A percentile compares a stretch with the other conserved stretches of the same genome.
These are phyloP conservation scores for Delonix regia DNA, from an alignment of 306 rosid genomes.

Conservation along the genomic window DNA sequence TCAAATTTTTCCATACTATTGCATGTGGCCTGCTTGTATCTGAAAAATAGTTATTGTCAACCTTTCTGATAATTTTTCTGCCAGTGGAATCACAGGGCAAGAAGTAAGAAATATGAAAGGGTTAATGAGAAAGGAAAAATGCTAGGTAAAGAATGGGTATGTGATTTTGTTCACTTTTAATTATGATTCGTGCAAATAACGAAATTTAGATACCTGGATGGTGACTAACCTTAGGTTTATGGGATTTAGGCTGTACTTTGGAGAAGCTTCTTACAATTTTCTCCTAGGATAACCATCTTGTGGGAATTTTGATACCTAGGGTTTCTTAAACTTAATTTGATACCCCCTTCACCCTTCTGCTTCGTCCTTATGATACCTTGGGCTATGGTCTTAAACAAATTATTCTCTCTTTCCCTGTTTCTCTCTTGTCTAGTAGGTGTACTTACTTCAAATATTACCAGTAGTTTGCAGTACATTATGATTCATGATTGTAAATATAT, in stretches of 20 bases:
- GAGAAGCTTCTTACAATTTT: conserved; percentile 1
- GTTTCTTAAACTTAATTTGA: background rate
- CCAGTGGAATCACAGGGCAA: conserved; percentile 34
- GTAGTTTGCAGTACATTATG: background rate
- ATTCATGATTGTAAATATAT: background rate
- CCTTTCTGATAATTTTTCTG: conserved; percentile 36
- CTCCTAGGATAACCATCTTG: background rate
- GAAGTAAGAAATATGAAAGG: conserved; percentile 41
- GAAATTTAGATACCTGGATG: background rate
- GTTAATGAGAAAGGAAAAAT: conserved; percentile 34
- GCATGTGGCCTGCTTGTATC: conserved; percentile 9
- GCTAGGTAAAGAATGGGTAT: conserved; percentile 37
- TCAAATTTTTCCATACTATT: conserved; percentile 16
- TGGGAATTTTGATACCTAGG: background rate
- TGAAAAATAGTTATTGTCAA: conserved; percentile 30
- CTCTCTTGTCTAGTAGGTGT: background rate
- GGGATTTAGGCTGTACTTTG: conserved; percentile 17
- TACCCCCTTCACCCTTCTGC: background rate
- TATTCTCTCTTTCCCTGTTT: background rate
- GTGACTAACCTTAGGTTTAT: background rate
- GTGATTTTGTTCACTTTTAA: conserved; percentile 25
- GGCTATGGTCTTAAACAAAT: background rate
- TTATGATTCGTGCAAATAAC: background rate
- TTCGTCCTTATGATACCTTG: background rate
- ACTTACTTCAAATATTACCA: background rate